Evolutionary conservation across 176 grass and related monocot genomes (phyloP), one percentile per base, ranked within the genome.

Genomic region (Thinopyrum elongatum): DNA sequence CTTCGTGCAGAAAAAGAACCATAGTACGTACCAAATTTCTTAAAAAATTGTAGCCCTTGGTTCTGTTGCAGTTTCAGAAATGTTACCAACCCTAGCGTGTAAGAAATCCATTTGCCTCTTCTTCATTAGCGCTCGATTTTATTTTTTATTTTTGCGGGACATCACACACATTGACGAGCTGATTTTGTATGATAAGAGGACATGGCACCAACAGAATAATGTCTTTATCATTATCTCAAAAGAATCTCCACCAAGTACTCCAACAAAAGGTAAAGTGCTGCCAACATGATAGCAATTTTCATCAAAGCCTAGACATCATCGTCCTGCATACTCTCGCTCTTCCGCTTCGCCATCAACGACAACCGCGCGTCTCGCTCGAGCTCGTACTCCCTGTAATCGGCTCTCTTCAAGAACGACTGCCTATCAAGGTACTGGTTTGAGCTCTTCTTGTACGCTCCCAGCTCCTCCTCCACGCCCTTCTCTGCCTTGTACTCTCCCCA

Each of bases 401-500:
- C 63, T 70, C 97, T 88, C 81, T 97, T 89, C 80, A 99, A 88
- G 88, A 99, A 99, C 0, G 95, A 98, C 31, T 94, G 90, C 88
- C 87, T 96, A 41, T 99, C 97, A 9, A 99, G 84, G 80, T 96
- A 99, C 67, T 99, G 88, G 76, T 99, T 99, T 7, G 97, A 95
- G 67, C 96, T 98, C 89, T 95, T 98, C 91, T 99, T 99, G 87
- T 99, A 99, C 3, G 85, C 80, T 22, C 92, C 97, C 80, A 99
- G 77, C 77, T 99, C 92, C 39, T 97, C 90, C 77, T 91, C 97
- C 88, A 99, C 94, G 57, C 82, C 90, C 74, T 94, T 99, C 58
- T 99, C 97, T 27, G 85, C 97, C 88, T 99, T 99, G 69, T 93
- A 99, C 82, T 99, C 97, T 61, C 89, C 92, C 97, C 97, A 99